Conservation (phyloP, 257 asterid genomes). For the Lycium barbarum region DNA sequence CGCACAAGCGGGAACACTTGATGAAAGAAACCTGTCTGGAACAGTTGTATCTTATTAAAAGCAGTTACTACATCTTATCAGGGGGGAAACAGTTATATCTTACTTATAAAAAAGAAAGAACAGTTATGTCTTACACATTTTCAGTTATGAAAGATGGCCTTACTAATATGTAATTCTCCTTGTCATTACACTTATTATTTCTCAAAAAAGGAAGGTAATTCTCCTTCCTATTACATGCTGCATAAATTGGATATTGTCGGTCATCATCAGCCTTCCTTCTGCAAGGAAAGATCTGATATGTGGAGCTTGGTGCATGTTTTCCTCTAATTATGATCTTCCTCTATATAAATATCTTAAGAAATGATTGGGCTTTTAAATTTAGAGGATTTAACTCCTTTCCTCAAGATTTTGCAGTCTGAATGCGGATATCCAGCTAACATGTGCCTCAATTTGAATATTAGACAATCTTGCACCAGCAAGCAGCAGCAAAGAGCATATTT, state of each 20-base stretch:
- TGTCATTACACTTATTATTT: background rate
- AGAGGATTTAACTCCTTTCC: slow-evolving; percentile 14
- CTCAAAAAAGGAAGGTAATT: background rate
- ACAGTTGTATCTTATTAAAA: background rate
- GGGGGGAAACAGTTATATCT: background rate
- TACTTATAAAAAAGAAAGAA: background rate
- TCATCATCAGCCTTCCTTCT: slow-evolving; percentile 4
- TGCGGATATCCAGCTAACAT: background rate
- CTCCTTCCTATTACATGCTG: slow-evolving; percentile 9
- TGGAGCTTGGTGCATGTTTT: slow-evolving; percentile 19
- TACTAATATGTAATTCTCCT: slow-evolving; percentile 8
- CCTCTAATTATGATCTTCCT: slow-evolving; percentile 16
- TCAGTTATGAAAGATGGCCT: background rate
- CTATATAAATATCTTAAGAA: slow-evolving; percentile 18
- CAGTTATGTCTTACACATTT: background rate
- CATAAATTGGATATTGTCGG: background rate
- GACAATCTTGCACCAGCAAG: background rate
- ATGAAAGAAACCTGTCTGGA: background rate
- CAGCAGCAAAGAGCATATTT: background rate
- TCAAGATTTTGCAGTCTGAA: slow-evolving; percentile 21
- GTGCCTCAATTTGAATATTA: background rate
- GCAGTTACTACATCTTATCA: background rate
- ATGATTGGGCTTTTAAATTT: background rate
- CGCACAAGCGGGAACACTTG: background rate
- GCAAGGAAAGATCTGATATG: background rate